phyloP scores from a whole-genome alignment of 2,329 filamentous ascomycete genomes.

The Paracoccidioides brasiliensis region DNA sequence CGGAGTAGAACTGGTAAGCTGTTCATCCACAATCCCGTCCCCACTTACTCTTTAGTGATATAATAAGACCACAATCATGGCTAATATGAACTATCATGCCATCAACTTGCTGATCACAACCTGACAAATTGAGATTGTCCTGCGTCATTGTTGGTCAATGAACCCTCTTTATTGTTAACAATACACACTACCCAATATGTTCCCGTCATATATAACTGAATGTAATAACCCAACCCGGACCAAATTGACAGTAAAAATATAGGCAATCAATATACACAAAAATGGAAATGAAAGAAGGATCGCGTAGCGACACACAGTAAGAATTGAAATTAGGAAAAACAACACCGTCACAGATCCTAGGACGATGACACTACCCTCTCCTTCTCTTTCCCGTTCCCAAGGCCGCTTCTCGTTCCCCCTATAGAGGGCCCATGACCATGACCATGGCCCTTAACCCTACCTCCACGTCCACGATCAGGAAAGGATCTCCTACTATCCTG shows the following conservation, averaged over 20 bases:
- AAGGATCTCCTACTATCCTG: background rate
- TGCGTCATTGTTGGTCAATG: background rate
- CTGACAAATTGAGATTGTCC: background rate
- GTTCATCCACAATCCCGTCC: no score
- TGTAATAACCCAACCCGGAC: background rate
- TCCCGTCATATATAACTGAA: background rate
- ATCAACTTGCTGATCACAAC: no score
- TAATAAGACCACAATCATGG: no score
- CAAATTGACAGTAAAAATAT: background rate
- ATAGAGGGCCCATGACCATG: background rate
- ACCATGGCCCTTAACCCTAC: background rate
- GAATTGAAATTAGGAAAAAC: background rate
- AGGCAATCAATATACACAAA: background rate
- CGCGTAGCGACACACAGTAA: background rate
- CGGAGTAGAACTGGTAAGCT: no score
- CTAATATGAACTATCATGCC: no score
- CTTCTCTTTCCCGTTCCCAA: slow-evolving; percentile 5
- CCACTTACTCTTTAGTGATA: no score
- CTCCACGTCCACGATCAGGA: slow-evolving; percentile 1
- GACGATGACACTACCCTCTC: slow-evolving; percentile 1
- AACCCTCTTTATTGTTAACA: background rate
- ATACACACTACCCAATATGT: background rate
- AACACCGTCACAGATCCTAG: background rate
- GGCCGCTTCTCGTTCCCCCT: background rate
- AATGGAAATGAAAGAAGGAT: background rate